phyloP scores from a whole-genome alignment of 495 filamentous ascomycete genomes.

The Chaetomidium leptoderma region DNA sequence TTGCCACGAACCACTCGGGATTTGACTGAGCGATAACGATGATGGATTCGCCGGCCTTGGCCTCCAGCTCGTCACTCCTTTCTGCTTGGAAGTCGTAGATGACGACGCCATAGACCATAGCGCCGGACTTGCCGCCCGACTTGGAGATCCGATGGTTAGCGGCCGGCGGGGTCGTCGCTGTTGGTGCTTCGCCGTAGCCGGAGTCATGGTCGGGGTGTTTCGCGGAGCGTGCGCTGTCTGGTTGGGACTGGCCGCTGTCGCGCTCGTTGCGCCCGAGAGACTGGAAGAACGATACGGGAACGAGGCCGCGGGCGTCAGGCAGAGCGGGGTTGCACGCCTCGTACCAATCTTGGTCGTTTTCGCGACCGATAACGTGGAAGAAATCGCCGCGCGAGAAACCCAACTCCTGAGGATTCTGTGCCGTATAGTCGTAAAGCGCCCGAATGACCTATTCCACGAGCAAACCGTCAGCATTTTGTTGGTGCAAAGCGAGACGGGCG shows the following conservation, averaged over 20 bases:
- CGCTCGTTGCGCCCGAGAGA: conserved; percentile 83
- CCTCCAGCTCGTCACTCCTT: conserved; percentile 89
- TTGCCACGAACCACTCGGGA: conserved; percentile 98
- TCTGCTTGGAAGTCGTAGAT: conserved; percentile 97
- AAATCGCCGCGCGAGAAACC: conserved; percentile 93
- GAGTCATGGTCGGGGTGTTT: conserved; percentile 63
- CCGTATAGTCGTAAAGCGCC: conserved; percentile 89
- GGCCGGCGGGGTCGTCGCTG: conserved; percentile 33
- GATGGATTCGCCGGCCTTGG: conserved; percentile 90
- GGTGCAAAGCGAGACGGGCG: neutral
- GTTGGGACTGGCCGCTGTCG: conserved; percentile 75
- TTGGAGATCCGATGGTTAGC: conserved; percentile 49
- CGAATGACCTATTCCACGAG: conserved; percentile 72
- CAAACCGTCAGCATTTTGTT: conserved; percentile 26
- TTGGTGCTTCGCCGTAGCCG: conserved; percentile 67
- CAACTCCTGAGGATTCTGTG: conserved; percentile 71
- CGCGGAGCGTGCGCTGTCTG: conserved; percentile 53
- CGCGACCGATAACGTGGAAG: conserved; percentile 95
- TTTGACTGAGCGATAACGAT: conserved; percentile 99
- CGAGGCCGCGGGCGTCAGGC: conserved; percentile 81
- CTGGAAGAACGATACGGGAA: conserved; percentile 92
- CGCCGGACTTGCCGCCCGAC: conserved; percentile 59
- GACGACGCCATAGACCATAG: conserved; percentile 94
- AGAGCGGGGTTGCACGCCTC: conserved; percentile 96
- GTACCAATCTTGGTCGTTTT: conserved; percentile 95